Conservation (phyloP, 345 rosid genomes). For the Salix suchowensis region DNA sequence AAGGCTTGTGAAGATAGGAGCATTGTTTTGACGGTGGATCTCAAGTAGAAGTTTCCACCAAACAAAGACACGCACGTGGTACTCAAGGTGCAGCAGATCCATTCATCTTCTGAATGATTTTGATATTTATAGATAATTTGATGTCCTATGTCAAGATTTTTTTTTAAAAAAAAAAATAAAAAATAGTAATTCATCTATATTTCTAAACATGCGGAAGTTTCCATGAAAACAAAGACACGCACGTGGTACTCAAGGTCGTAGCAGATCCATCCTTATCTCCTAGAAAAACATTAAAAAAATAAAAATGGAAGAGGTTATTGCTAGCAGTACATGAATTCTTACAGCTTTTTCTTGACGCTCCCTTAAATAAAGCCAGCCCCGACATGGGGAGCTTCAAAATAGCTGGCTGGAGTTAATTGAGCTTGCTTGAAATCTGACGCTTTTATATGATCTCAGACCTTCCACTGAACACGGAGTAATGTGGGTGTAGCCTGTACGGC, state of each 20-base stretch:
- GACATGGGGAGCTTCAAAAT: neutral
- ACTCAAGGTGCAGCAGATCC: neutral
- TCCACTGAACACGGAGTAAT: neutral
- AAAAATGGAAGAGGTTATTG: neutral
- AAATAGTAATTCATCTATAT: too few relatives aligned
- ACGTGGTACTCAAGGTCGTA: neutral
- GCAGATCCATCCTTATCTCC: neutral
- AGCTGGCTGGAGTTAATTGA: neutral
- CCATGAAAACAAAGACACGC: neutral
- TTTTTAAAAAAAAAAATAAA: too few relatives aligned
- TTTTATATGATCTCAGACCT: neutral
- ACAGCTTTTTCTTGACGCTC: neutral
- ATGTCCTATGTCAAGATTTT: too few relatives aligned
- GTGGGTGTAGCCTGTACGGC: too few relatives aligned
- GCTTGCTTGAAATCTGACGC: neutral
- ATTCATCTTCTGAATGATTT: neutral
- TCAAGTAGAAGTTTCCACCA: neutral
- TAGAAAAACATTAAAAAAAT: neutral
- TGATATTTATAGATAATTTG: too few relatives aligned
- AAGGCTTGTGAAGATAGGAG: neutral
- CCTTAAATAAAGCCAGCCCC: neutral
- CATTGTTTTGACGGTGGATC: slow-evolving; percentile 6
- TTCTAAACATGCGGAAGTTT: neutral
- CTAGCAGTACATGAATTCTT: neutral
- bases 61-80: neutral